Conservation (phyloP, 23 red algal species). For the Gracilaria domingensis region DNA sequence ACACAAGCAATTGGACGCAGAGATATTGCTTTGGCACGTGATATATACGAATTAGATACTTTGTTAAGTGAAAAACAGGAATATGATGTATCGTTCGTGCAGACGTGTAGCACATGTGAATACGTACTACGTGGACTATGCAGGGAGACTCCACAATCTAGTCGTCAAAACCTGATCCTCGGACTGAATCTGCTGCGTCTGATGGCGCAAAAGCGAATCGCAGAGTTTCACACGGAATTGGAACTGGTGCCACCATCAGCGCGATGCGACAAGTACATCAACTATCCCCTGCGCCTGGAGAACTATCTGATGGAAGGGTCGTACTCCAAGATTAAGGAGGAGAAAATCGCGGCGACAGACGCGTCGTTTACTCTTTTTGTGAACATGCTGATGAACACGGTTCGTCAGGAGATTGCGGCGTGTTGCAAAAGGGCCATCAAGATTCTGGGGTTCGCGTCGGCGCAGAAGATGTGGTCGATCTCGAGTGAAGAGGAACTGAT, state of each 20-base stretch:
- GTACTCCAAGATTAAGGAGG: slow-evolving; percentile 82
- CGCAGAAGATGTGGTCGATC: slow-evolving; percentile 73
- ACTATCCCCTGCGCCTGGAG: slow-evolving; percentile 80
- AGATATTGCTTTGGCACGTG: slow-evolving; percentile 73
- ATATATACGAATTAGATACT: slow-evolving; percentile 75
- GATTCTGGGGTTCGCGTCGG: slow-evolving; percentile 21
- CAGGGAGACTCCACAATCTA: slow-evolving; percentile 52
- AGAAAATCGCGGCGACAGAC: slow-evolving; percentile 65
- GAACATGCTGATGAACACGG: slow-evolving; percentile 76
- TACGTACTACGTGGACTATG: slow-evolving; percentile 88
- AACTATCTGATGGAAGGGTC: slow-evolving; percentile 92
- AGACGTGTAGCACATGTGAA: slow-evolving; percentile 87
- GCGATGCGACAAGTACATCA: slow-evolving; percentile 66
- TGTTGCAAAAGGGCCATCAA: slow-evolving; percentile 80
- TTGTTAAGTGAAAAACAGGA: slow-evolving; percentile 63
- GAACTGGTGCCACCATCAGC: slow-evolving; percentile 81
- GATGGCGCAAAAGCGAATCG: slow-evolving; percentile 94
- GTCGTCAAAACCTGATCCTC: slow-evolving; percentile 76
- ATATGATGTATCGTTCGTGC: slow-evolving; percentile 84
- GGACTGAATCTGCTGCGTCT: slow-evolving; percentile 92
- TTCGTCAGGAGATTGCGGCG: slow-evolving; percentile 86
- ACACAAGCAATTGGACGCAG: slow-evolving; percentile 29
- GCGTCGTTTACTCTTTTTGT: slow-evolving; percentile 79
- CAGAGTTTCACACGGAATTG: slow-evolving; percentile 96
- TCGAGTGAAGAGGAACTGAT: slow-evolving; percentile 56